Conservation (phyloP, 495 filamentous ascomycete species). For the Aspergillus heteromorphus region DNA sequence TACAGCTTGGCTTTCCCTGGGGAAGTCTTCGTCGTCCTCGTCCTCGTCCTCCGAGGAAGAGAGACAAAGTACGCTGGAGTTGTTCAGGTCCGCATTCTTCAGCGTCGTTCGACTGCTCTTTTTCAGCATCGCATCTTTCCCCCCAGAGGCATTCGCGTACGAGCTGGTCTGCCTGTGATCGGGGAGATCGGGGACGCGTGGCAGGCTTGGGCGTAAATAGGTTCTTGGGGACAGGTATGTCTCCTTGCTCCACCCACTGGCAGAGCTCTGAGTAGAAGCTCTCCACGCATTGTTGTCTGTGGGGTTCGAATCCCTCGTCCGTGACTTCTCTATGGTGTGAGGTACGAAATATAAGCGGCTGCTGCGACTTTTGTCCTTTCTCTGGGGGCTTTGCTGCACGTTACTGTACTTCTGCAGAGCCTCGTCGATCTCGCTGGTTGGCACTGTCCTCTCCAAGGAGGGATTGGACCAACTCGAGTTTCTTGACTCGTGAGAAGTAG, state of each 20-base stretch:
- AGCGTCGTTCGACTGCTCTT: conserved; percentile 42
- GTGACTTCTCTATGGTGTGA: conserved; percentile 24
- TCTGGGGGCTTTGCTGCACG: conserved; percentile 9
- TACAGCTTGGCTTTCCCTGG: conserved; percentile 11
- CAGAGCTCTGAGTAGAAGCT: conserved; percentile 17
- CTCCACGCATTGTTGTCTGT: conserved; percentile 14
- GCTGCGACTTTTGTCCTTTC: conserved; percentile 1
- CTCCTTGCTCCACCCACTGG: conserved; percentile 18
- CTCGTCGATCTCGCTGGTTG: conserved; percentile 36
- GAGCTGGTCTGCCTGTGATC: conserved; percentile 16
- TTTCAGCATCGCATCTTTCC: conserved; percentile 26
- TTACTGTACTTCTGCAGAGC: conserved; percentile 32
- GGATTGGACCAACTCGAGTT: conserved; percentile 24
- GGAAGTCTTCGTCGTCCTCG: conserved; percentile 18
- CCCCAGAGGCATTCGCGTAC: conserved; percentile 1
- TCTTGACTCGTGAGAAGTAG: conserved; percentile 18
- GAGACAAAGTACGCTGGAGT: conserved; percentile 50
- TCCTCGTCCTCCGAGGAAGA: conserved; percentile 55
- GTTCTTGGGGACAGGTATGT: conserved; percentile 18
- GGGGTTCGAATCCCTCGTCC: conserved; percentile 15
- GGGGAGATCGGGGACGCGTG: conserved; percentile 9
- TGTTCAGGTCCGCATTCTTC: conserved; percentile 42
- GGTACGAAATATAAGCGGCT: conserved; percentile 8
- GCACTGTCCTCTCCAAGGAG: conserved; percentile 29
- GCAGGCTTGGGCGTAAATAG: conserved; percentile 1